Conservation (phyloP, 1,284 basidiomycete genomes). For the Paramarasmius palmivorus region DNA sequence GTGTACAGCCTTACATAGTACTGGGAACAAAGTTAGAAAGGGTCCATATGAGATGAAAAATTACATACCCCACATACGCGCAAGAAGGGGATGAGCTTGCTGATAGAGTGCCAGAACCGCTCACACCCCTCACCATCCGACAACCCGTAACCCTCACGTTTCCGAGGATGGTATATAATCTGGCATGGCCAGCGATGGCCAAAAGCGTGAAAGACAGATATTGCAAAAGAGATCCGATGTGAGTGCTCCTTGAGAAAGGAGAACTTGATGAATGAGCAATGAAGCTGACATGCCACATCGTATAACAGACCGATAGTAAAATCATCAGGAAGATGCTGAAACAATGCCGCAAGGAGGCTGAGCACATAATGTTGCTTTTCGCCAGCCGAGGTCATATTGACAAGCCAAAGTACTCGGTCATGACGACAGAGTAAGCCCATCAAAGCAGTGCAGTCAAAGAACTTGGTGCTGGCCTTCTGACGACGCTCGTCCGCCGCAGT, state of each 20-base stretch:
- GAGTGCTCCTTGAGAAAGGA: slow-evolving; percentile 22
- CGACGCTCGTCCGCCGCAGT: slow-evolving; percentile 30
- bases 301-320: slow-evolving; percentile 26
- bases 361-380: slow-evolving; percentile 30
- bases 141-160: slow-evolving; percentile 28
- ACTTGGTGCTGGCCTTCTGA: neutral
- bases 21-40: slow-evolving; percentile 6
- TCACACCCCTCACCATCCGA: slow-evolving; percentile 37
- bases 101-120: slow-evolving; percentile 32
- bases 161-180: slow-evolving; percentile 29
- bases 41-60: neutral
- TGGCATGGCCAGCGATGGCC: slow-evolving; percentile 35
- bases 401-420: slow-evolving; percentile 28
- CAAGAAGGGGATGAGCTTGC: slow-evolving; percentile 23
- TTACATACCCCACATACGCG: slow-evolving; percentile 28
- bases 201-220: slow-evolving; percentile 34
- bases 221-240: slow-evolving; percentile 23
- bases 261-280: slow-evolving; percentile 26
- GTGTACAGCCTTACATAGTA: slow-evolving; percentile 23
- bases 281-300: slow-evolving; percentile 25
- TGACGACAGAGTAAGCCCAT: slow-evolving; percentile 24
- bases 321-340: slow-evolving; percentile 22
- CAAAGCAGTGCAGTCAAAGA: too few species aligned
- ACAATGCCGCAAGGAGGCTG: slow-evolving; percentile 23
- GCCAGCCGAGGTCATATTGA: slow-evolving; percentile 31